A percentile compares a stretch with the other conserved stretches of the same genome.
These are phyloP conservation scores for Margaritispora aquatica DNA, from an alignment of 495 filamentous ascomycete species.

Conservation along the genomic window DNA sequence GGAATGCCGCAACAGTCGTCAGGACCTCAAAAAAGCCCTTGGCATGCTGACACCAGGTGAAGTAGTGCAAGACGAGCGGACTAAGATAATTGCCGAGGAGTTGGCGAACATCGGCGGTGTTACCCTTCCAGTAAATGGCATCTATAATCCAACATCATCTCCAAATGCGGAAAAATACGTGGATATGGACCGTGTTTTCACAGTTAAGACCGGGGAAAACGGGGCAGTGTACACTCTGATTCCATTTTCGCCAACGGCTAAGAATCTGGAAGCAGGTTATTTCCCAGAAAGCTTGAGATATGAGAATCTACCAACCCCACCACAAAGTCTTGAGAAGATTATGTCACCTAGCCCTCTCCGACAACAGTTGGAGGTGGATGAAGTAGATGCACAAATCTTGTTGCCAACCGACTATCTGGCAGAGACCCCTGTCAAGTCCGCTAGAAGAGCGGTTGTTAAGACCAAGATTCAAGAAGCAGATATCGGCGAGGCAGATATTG, in stretches of 20 bases:
- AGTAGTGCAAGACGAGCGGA: neutral
- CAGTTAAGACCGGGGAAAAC: neutral
- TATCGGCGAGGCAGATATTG: neutral
- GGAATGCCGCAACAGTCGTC: neutral
- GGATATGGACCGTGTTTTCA: neutral
- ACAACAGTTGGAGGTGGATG: too few species aligned
- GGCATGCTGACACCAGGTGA: neutral
- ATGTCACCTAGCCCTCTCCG: too few species aligned
- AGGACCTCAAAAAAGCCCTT: neutral
- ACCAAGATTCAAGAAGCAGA: too few species aligned
- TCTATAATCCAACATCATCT: neutral
- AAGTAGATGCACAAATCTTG: too few species aligned
- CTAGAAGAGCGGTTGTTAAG: too few species aligned
- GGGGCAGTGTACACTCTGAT: too few species aligned
- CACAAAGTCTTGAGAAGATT: neutral
- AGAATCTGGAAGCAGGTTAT: neutral
- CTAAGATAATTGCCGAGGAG: neutral
- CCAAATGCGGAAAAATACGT: neutral
- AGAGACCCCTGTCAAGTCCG: too few species aligned
- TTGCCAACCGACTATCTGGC: too few species aligned
- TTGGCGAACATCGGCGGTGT: neutral
- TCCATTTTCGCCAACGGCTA: neutral
- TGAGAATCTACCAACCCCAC: neutral
- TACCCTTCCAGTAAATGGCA: neutral
- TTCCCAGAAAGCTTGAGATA: neutral